Evolutionary conservation across 768 basidiomycete genomes (phyloP).

Genomic region (Boletus subcaerulescens): DNA sequence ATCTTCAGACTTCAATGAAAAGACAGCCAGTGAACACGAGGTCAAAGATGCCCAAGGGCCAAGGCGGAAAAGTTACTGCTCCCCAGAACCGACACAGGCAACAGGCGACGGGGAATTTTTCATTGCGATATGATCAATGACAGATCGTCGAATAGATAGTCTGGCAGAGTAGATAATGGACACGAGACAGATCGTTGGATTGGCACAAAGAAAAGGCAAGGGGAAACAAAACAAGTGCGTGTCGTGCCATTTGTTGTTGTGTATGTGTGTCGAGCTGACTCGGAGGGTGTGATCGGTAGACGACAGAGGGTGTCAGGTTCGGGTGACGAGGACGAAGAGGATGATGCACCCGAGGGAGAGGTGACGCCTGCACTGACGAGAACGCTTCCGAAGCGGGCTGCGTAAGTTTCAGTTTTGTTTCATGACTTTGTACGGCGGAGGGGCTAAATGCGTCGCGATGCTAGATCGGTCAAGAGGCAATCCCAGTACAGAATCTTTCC

Average conservation of each 20-base stretch:
- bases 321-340: slow-evolving; percentile 45
- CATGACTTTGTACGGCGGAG: neutral
- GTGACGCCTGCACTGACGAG: slow-evolving; percentile 42
- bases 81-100: too few relatives aligned
- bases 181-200: slow-evolving; percentile 20
- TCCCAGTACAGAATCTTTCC: slow-evolving; percentile 22
- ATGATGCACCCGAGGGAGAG: slow-evolving; percentile 30
- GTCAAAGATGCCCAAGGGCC: too few relatives aligned
- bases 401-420: slow-evolving; percentile 22
- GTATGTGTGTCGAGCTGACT: neutral
- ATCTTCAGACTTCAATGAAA: too few relatives aligned
- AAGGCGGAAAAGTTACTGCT: too few relatives aligned
- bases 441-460: neutral
- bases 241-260: neutral
- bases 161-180: too few relatives aligned
- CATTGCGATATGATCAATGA: too few relatives aligned
- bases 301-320: slow-evolving; percentile 54
- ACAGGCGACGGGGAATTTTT: too few relatives aligned
- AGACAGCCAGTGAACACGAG: too few relatives aligned
- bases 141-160: too few relatives aligned
- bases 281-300: slow-evolving; percentile 32
- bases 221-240: slow-evolving; percentile 42
- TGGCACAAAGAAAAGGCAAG: slow-evolving; percentile 26
- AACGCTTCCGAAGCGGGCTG: slow-evolving; percentile 54
- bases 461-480: slow-evolving; percentile 39